Evolutionary conservation across 108 stramenopile species (phyloP).

Genomic region (Heterococcus sp.): DNA sequence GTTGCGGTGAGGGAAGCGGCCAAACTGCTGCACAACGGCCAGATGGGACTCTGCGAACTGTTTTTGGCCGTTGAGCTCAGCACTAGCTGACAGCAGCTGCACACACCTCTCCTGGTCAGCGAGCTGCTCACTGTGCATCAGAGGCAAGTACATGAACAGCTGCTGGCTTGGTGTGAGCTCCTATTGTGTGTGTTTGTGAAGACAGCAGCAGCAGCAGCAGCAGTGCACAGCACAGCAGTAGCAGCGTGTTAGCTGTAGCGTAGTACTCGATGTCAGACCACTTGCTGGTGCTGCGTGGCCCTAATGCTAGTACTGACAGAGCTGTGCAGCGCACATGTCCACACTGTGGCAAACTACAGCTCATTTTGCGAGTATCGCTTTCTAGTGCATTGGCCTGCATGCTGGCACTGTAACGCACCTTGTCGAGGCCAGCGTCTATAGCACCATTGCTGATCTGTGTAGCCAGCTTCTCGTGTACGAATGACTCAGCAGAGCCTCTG

Average conservation of each 20-base stretch:
- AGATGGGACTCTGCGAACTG: neutral
- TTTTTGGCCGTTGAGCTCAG: neutral
- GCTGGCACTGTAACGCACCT: no score
- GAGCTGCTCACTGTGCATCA: conserved; percentile 30
- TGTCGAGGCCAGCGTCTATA: neutral
- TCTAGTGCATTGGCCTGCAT: no score
- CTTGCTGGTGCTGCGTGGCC: no score
- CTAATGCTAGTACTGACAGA: no score
- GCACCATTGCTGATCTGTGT: neutral
- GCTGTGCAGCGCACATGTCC: no score
- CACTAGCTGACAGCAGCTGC: neutral
- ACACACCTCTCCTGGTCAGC: conserved; percentile 9
- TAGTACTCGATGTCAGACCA: no score
- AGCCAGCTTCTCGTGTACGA: conserved; percentile 26
- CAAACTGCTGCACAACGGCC: neutral
- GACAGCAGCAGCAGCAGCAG: neutral
- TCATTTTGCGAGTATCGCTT: no score
- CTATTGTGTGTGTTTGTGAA: neutral
- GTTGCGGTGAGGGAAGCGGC: conserved; percentile 34
- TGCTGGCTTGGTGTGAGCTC: conserved; percentile 5
- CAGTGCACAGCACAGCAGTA: neutral
- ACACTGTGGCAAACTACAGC: no score
- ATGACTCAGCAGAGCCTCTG: conserved; percentile 32
- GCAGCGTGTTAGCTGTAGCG: no score
- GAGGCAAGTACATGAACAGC: conserved; percentile 28